Base-by-base conservation (phyloP, 345 rosid species). In the Pugionium dolabratum region DNA sequence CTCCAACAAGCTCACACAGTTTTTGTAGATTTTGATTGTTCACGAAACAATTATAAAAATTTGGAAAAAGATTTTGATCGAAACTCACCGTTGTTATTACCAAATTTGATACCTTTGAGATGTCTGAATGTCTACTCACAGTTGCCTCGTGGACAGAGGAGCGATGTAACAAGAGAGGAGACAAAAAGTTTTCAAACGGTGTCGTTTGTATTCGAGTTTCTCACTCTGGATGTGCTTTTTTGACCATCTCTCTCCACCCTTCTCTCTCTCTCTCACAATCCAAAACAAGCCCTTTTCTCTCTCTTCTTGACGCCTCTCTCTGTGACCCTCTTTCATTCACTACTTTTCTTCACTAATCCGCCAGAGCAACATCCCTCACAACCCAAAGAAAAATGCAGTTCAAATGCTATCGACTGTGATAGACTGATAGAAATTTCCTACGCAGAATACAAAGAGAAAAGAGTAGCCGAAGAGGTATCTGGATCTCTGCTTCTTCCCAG, bases 401-500 rank as follows among this genome's bases (percentile, higher is more conserved):
- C 9, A 54, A 4, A 11, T 18, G 18, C 18, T 18, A 18, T 18
- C 18, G 18, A 18, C 18, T 18, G 18, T 18, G 18, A 18, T 18
- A 18, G 18, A 18, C 18, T 18, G 18, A 50, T 34, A 58, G 50
- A 43, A 41, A 25, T 33, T 18, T 3, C 36, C 37, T 7, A 52
- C 28, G 28, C 7, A 46, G 54, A 67, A 47, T 45, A 67, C 56
- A 18, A 53, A 47, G 59, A 53, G 63, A 43, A 45, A 58, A 41
- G 69, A 60, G 77, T 59, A 59, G 52, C 10, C 28, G 26, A 67
- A 39, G 27, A 33, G 62, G 48, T 61, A 45, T 61, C 64, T 67
- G 47, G 69, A 67, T 74, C 73, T 68, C 54, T 74, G 35, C 2
- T 54, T 44, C 50, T 66, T 66, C 69, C 39, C 59, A 74, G 78